A percentile compares a stretch with the other conserved stretches of the same genome.
These are phyloP conservation scores for Rhododendron simsii DNA, from an alignment of 148 eudicot species.

Conservation along the genomic window DNA sequence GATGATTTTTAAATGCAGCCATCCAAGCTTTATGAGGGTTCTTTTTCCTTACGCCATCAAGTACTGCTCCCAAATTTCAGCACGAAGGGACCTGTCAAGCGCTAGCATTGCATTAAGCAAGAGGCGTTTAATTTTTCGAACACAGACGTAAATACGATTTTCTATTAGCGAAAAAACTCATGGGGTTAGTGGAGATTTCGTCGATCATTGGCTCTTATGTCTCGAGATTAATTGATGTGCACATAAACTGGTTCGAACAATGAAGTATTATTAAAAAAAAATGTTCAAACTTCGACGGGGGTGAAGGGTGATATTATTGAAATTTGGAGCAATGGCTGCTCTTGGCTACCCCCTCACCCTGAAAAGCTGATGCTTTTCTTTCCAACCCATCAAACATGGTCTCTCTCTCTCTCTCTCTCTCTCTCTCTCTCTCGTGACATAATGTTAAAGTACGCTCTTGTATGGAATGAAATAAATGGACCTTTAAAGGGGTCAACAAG, in stretches of 20 bases:
- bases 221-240: background rate
- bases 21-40: background rate
- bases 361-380: constrained; percentile 14
- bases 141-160: background rate
- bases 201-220: background rate
- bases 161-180: background rate
- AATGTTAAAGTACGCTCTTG: background rate
- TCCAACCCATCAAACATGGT: constrained; percentile 12
- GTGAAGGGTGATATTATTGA: background rate
- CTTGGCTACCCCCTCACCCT: constrained; percentile 7
- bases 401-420: constrained; percentile 14
- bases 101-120: background rate
- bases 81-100: background rate
- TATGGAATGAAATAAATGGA: background rate
- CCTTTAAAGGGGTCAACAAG: constrained; percentile 7
- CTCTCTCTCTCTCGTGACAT: too few species aligned
- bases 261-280: background rate
- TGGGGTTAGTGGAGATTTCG: background rate
- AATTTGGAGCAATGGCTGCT: constrained; percentile 6
- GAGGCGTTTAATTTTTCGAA: background rate
- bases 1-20: background rate
- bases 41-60: background rate
- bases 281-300: background rate
- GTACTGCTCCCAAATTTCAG: background rate
- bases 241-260: background rate